Evolutionary conservation across 192 early-diverging fungal genomes (phyloP), one percentile per base, ranked within the genome.

Genomic region (Entomortierella chlamydospora): DNA sequence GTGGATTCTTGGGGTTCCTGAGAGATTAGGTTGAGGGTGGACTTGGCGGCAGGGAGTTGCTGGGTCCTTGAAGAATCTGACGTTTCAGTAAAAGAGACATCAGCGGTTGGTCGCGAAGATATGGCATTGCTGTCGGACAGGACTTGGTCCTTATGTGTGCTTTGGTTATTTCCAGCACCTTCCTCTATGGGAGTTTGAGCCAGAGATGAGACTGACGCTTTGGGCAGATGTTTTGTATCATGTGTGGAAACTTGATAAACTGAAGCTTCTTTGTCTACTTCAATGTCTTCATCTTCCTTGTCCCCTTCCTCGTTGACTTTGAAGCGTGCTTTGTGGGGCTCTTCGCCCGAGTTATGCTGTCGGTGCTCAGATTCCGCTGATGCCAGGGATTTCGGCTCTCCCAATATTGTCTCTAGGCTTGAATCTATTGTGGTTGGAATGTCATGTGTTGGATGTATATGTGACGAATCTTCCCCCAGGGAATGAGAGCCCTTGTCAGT

Each of bases 401-500:
- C 67, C n/a, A 49, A 54, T 22, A 69, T n/a, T 4, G 67, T 69
- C 30, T 69, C 67, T 50, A 69, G 28, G 57, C 67, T 69, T 39
- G 67, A 60, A 30, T 69, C 67, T 25, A 69, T 41, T 28, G 57
- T 41, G 49, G 47, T 20, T 53, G 33, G 57, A 61, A 61, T 59
- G 67, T 69, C 67, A 69, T 69, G 67, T 61, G 67, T 47, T 54
- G 47, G 33, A 17, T 49, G 41, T 20, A 45, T 39, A 39, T 71
- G 69, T 25, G 52, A 62, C 39, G 11, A 17, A 9, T 29, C 25
- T 22, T 64, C 30, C 7, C 17, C 6, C 11, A 20, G n/a, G 23
- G 45, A 29, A 3, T 1, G 23, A 4, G 26, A 49, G 22, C 23
- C 47, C 30, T 66, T 66, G 33, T 39, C 29, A 13, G 2, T 25